These are phyloP conservation scores for Linnemannia elongata DNA, from an alignment of 192 early-diverging fungal genomes.

Conservation along the genomic window DNA sequence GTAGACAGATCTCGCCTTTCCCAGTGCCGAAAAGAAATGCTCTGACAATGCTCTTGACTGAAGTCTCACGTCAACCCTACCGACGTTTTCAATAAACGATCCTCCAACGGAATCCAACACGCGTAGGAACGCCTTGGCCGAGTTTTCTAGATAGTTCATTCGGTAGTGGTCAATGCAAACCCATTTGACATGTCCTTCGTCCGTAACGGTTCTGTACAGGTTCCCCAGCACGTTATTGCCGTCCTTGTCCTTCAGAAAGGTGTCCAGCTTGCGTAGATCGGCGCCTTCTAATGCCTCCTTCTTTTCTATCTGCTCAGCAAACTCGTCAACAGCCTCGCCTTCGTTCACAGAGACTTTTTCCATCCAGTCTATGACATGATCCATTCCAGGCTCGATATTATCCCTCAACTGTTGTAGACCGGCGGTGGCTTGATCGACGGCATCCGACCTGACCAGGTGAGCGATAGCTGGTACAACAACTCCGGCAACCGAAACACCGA, in stretches of 20 bases:
- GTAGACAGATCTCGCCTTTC: slow-evolving; percentile 28
- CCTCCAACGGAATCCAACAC: slow-evolving; percentile 15
- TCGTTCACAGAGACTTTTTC: slow-evolving; percentile 18
- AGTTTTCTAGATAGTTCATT: slow-evolving; percentile 1
- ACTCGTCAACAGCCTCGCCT: slow-evolving; percentile 15
- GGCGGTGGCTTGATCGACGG: slow-evolving; percentile 8
- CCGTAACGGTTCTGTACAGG: slow-evolving; percentile 24
- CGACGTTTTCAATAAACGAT: slow-evolving; percentile 1
- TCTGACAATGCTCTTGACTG: slow-evolving; percentile 13
- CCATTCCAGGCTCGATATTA: slow-evolving; percentile 2
- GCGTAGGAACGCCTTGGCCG: slow-evolving; percentile 10
- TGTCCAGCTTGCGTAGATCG: slow-evolving; percentile 24
- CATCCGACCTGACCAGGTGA: slow-evolving; percentile 10
- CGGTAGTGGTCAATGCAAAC: slow-evolving; percentile 34
- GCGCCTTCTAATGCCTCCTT: slow-evolving; percentile 25
- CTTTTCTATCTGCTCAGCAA: slow-evolving; percentile 5
- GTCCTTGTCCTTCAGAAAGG: slow-evolving; percentile 21
- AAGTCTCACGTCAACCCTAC: slow-evolving; percentile 15
- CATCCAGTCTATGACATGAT: slow-evolving; percentile 23
- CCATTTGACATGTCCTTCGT: slow-evolving; percentile 40
- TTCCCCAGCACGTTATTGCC: slow-evolving; percentile 17
- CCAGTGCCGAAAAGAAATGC: slow-evolving; percentile 8
- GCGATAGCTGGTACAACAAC: slow-evolving; percentile 14
- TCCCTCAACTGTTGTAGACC: neutral
- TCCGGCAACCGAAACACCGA: slow-evolving; percentile 22